These are phyloP conservation scores for Ensete ventricosum DNA, from an alignment of 176 grass and related monocot genomes.

Conservation along the genomic window DNA sequence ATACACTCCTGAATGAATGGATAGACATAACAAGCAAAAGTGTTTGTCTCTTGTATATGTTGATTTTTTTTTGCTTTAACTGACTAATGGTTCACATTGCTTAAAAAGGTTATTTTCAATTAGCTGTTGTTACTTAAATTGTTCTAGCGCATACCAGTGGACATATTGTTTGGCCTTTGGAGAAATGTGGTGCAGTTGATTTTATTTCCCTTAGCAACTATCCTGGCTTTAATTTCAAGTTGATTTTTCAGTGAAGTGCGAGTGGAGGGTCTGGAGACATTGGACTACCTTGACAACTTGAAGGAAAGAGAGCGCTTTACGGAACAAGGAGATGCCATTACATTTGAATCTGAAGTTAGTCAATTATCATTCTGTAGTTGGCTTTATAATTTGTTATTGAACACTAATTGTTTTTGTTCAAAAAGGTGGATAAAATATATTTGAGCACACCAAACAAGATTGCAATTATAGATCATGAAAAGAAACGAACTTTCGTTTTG, in stretches of 20 bases:
- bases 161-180: neutral
- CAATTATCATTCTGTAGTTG: neutral
- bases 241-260: constrained; percentile 6
- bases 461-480: constrained; percentile 13
- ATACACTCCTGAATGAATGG: no score
- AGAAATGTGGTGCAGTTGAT: neutral
- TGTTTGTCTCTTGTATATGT: no score
- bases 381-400: neutral
- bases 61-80: neutral
- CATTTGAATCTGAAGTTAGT: constrained; percentile 13
- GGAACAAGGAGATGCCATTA: constrained; percentile 16
- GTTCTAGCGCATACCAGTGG: no score
- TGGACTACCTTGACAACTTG: constrained; percentile 14
- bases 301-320: constrained; percentile 11
- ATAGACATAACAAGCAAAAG: no score
- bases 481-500: constrained; percentile 16
- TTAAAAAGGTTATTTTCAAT: neutral
- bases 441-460: constrained; percentile 11
- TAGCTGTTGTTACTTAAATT: neutral
- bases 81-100: neutral
- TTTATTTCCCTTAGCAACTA: neutral
- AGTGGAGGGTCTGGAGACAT: constrained; percentile 9
- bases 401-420: neutral
- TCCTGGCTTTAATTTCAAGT: neutral
- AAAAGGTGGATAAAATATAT: constrained; percentile 16